Evolutionary conservation across 495 filamentous ascomycete species (phyloP), one percentile per base, ranked within the genome.

Genomic region (Extremus antarcticus): DNA sequence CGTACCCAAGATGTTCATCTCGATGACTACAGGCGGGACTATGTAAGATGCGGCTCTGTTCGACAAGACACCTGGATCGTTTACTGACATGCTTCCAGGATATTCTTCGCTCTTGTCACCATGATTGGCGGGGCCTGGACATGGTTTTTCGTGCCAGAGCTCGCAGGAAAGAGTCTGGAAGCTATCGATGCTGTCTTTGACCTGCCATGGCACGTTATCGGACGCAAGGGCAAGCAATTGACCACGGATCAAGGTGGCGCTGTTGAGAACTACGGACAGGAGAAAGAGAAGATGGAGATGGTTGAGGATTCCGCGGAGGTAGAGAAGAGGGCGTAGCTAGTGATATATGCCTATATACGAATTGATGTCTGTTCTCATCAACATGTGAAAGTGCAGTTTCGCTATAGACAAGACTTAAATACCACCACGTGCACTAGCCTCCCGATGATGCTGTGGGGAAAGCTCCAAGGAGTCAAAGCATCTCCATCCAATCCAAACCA

Each of bases 121-220:
- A 25, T 83, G 2, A 10, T 86, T 2, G 66, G 66, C 17, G 38
- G 66, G 25, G 46, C 50, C 1, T 67, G 65, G 65, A 60, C 63
- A n/a, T 65, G 47, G 41, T 63, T 69, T 53, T 66, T 62, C 57
- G 25, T 69, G 1, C 66, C 66, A 1, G 66, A 69, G 54, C 57
- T 62, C n/a, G 59, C 56, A 1, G 58, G 59, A 3, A 78, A 80
- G 21, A 72, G 74, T 40, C 70, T 83, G 35, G 80, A 82, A 68
- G 73, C 69, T 40, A 86, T 88, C 77, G 81, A 88, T 60, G 72
- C 73, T 7, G 66, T 90, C 50, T 90, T 90, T 54, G 74, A 72
- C 45, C 63, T 84, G 57, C 81, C 79, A 0, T 86, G 81, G 82
- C 79, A 80, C 61, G 71, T 74, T 65, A 83, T 87, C 58, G 82